These are phyloP conservation scores for Ogataea paraovalis DNA, from an alignment of 805 yeast species.

Conservation along the genomic window DNA sequence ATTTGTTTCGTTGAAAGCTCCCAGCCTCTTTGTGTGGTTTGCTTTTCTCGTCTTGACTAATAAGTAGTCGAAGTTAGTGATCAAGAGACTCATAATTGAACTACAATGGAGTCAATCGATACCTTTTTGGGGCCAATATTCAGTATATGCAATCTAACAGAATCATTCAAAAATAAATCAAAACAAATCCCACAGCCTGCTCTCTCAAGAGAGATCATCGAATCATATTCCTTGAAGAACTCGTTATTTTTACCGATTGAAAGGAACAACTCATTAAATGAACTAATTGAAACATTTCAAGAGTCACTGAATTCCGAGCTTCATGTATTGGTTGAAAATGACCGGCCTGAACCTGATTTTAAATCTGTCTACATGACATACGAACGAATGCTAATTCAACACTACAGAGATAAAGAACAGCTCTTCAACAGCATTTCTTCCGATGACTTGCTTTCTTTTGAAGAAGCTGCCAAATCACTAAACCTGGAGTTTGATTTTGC, in stretches of 20 bases:
- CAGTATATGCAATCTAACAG: slow-evolving; percentile 1
- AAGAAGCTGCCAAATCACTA: background rate
- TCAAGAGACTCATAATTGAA: background rate
- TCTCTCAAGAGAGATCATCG: background rate
- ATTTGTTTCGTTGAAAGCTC: no score
- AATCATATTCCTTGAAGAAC: background rate
- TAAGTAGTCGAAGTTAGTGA: background rate
- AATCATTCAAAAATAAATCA: background rate
- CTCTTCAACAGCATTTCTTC: background rate
- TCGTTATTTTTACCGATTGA: background rate
- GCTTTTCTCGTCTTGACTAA: background rate
- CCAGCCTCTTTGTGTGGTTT: background rate
- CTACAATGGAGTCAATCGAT: slow-evolving; percentile 1
- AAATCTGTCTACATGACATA: background rate
- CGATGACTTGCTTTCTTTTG: background rate
- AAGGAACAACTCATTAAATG: background rate
- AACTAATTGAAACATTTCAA: background rate
- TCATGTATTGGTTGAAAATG: background rate
- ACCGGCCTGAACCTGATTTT: background rate
- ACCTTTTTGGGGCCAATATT: slow-evolving; percentile 1
- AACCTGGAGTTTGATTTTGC: background rate
- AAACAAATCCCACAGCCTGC: background rate
- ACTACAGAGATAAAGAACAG: background rate
- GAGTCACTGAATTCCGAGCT: slow-evolving; percentile 1
- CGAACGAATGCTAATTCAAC: background rate